phyloP scores from a whole-genome alignment of 441 rosid species.

The Viola pubescens region DNA sequence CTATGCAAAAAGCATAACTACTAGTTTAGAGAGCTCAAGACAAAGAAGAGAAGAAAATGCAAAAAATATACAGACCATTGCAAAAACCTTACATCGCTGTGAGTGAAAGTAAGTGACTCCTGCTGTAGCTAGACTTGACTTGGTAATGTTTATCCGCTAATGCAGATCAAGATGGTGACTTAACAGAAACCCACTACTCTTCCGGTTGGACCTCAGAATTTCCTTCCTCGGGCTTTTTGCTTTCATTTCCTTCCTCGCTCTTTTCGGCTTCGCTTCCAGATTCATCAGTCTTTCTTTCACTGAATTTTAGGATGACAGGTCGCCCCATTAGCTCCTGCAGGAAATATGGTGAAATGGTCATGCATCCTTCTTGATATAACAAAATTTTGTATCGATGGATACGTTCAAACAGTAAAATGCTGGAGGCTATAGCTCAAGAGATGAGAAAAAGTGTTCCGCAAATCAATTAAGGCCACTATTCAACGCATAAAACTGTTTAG shows the following conservation, averaged over 20 bases:
- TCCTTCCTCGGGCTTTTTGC: constrained; percentile 26
- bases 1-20: too few species aligned
- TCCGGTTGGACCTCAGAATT: constrained; percentile 20
- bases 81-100: constrained; percentile 2
- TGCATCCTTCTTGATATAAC: too few species aligned
- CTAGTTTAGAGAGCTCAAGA: not conserved
- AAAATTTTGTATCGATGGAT: too few species aligned
- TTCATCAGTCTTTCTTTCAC: constrained; percentile 36
- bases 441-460: too few species aligned
- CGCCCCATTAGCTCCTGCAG: constrained; percentile 81
- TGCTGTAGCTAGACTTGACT: constrained; percentile 13
- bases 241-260: constrained; percentile 35
- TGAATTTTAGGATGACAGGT: constrained; percentile 54
- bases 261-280: constrained; percentile 39
- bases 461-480: too few species aligned
- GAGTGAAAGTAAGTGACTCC: constrained; percentile 8
- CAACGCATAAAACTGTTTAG: too few species aligned
- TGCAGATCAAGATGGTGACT: not conserved
- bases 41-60: not conserved
- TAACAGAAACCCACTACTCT: constrained; percentile 11
- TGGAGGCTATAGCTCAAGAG: too few species aligned
- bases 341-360: not conserved
- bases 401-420: too few species aligned
- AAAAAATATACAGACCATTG: constrained; percentile 8
- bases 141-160: constrained; percentile 9